Conservation (phyloP, 169 alveolate genomes). For the Babesia ovata region DNA sequence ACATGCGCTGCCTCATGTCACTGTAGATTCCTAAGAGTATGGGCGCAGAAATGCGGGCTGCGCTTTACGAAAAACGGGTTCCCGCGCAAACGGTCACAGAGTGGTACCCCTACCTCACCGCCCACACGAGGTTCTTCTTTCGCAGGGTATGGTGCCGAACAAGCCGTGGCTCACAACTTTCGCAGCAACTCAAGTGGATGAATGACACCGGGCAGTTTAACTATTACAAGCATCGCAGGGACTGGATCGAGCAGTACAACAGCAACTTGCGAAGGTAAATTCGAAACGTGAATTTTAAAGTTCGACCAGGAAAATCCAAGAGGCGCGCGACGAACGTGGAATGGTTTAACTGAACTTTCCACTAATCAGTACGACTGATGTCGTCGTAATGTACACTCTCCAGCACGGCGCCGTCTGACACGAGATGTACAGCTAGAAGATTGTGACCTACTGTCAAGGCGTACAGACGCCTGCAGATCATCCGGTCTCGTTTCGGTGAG, state of each 20-base stretch:
- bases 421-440: neutral
- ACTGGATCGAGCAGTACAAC: constrained; percentile 66
- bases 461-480: constrained; percentile 23
- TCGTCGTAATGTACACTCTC: constrained; percentile 53
- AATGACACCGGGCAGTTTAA: constrained; percentile 65
- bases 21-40: constrained; percentile 72
- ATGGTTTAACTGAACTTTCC: neutral
- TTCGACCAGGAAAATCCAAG: constrained; percentile 13
- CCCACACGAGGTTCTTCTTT: constrained; percentile 71
- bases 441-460: constrained; percentile 7
- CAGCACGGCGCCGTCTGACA: constrained; percentile 34
- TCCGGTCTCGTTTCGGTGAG: constrained; percentile 16
- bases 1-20: neutral
- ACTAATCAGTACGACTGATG: constrained; percentile 31
- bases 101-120: constrained; percentile 81
- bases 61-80: constrained; percentile 71
- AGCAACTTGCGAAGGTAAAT: constrained; percentile 53
- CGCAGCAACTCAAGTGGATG: constrained; percentile 51
- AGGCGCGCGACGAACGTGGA: constrained; percentile 27
- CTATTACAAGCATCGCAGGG: constrained; percentile 71
- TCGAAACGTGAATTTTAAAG: neutral
- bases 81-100: constrained; percentile 65
- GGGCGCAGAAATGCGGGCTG: constrained; percentile 76
- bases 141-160: constrained; percentile 59
- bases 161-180: constrained; percentile 19